Conservation (phyloP, 129 eudicot genomes). For the Chrysanthemum lavandulifolium region DNA sequence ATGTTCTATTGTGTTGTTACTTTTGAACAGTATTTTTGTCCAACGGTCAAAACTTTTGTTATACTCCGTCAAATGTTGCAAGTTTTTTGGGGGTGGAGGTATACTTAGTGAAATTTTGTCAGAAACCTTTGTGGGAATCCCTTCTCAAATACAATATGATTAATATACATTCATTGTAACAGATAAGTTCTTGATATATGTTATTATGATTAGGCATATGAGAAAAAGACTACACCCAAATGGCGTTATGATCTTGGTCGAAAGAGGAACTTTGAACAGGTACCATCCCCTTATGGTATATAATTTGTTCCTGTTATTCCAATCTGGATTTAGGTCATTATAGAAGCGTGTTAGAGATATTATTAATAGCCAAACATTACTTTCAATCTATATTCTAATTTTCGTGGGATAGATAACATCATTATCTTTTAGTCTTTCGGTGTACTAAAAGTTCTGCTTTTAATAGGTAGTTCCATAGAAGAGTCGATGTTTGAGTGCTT, state of each 20-base stretch:
- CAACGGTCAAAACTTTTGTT: background rate
- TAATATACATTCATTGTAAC: too few species aligned
- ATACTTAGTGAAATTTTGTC: too few species aligned
- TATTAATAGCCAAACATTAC: slow-evolving; percentile 14
- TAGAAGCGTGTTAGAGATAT: background rate
- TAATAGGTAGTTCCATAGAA: background rate
- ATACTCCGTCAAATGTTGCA: background rate
- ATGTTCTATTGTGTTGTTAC: background rate
- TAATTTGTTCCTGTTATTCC: background rate
- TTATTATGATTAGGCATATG: slow-evolving; percentile 74
- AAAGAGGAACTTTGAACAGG: slow-evolving; percentile 96
- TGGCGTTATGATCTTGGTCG: slow-evolving; percentile 99
- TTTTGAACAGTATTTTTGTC: background rate
- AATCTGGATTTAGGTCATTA: background rate
- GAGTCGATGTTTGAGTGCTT: background rate
- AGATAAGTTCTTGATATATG: slow-evolving; percentile 17
- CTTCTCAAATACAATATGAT: too few species aligned
- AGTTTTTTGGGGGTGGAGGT: too few species aligned
- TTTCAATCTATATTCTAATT: background rate
- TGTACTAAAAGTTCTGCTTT: background rate
- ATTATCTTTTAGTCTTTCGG: background rate
- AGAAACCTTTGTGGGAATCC: too few species aligned
- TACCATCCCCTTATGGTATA: slow-evolving; percentile 28
- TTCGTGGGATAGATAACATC: background rate
- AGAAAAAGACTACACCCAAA: slow-evolving; percentile 85